Percentiles rank a stretch among this genome's conserved stretches.
These are phyloP conservation scores for Anethum foeniculum DNA, from an alignment of 140 eudicot genomes.

Conservation along the genomic window DNA sequence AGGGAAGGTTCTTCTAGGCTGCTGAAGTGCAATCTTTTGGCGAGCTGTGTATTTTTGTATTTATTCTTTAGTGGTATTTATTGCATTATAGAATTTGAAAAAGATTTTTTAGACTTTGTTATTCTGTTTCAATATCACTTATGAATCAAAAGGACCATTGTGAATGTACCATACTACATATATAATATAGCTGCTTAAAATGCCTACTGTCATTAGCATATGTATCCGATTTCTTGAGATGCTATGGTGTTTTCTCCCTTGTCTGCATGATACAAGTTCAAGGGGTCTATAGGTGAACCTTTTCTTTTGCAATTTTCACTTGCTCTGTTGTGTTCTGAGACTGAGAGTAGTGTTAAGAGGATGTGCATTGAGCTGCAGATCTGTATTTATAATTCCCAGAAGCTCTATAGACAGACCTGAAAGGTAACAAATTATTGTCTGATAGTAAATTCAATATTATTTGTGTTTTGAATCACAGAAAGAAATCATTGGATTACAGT, in stretches of 20 bases:
- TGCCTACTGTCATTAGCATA: not conserved
- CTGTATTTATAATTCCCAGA: not conserved
- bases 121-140: not conserved
- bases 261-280: not conserved
- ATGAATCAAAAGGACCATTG: not conserved
- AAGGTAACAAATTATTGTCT: no score
- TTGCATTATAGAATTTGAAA: not conserved
- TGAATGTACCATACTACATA: not conserved
- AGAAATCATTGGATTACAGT: no score
- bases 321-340: not conserved
- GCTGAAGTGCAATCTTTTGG: not conserved
- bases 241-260: not conserved
- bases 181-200: not conserved
- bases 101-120: not conserved
- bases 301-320: not conserved
- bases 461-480: no score
- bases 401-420: no score
- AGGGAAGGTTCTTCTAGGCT: not conserved
- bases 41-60: not conserved
- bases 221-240: not conserved
- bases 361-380: not conserved
- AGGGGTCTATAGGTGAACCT: not conserved
- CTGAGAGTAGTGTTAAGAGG: not conserved
- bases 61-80: not conserved
- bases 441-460: no score